These are phyloP conservation scores for Neoboletus subvelutipes DNA, from an alignment of 768 basidiomycete genomes.

Conservation along the genomic window DNA sequence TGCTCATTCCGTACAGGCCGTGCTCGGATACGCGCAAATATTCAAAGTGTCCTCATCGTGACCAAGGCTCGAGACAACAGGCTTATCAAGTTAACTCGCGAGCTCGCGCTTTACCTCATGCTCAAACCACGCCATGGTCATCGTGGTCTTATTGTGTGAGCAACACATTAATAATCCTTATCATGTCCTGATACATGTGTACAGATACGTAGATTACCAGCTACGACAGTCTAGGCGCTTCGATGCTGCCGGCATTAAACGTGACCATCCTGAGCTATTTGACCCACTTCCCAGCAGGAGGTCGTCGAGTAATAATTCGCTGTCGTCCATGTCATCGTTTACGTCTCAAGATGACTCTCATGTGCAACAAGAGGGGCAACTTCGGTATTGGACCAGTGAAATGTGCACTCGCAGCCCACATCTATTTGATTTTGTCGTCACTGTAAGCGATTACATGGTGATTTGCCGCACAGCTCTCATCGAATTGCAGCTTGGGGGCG, in stretches of 20 bases:
- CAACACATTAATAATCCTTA: slow-evolving; percentile 16
- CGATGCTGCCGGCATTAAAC: slow-evolving; percentile 85
- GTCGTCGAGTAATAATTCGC: slow-evolving; percentile 63
- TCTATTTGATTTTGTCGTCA: slow-evolving; percentile 96
- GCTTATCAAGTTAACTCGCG: slow-evolving; percentile 90
- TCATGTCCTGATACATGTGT: slow-evolving; percentile 16
- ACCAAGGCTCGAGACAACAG: slow-evolving; percentile 98
- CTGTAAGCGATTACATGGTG: slow-evolving; percentile 52
- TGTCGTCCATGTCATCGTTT: slow-evolving; percentile 54
- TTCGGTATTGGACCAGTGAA: slow-evolving; percentile 95
- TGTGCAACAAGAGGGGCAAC: slow-evolving; percentile 73
- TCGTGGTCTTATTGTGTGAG: slow-evolving; percentile 87
- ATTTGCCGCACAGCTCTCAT: slow-evolving; percentile 12
- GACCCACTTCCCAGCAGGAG: slow-evolving; percentile 72
- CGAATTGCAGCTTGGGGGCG: slow-evolving; percentile 80
- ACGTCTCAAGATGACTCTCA: slow-evolving; percentile 40
- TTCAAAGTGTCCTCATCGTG: slow-evolving; percentile 91
- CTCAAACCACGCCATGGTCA: slow-evolving; percentile 64
- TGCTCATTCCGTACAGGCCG: slow-evolving; percentile 59
- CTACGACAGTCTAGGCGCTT: slow-evolving; percentile 87
- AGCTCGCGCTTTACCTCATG: slow-evolving; percentile 96
- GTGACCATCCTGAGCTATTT: slow-evolving; percentile 87
- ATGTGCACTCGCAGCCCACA: slow-evolving; percentile 93
- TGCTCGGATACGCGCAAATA: slow-evolving; percentile 85
- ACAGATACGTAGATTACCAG: slow-evolving; percentile 92